Evolutionary conservation across 2,329 filamentous ascomycete species (phyloP).

Genomic region (Metarhizium robertsii): DNA sequence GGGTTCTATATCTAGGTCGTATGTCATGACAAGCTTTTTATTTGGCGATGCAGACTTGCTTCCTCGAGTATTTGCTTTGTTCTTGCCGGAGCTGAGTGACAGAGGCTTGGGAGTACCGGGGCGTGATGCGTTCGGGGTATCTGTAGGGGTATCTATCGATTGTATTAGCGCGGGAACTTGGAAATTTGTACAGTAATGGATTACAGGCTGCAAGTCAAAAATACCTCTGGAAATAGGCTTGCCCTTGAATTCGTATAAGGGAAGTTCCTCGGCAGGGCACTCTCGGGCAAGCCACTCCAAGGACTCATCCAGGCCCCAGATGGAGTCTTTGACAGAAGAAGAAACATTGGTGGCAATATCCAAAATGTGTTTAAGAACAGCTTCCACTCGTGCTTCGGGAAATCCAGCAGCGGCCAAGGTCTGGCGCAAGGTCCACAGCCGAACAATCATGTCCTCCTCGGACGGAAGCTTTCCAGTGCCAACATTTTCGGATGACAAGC

Average conservation of each 20-base stretch:
- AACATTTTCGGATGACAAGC: slow-evolving; percentile 34
- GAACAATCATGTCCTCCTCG: slow-evolving; percentile 71
- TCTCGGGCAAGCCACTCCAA: slow-evolving; percentile 85
- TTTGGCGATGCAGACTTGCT: slow-evolving; percentile 11
- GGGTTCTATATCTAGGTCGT: slow-evolving; percentile 63
- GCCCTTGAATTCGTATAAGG: slow-evolving; percentile 50
- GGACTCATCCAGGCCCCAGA: slow-evolving; percentile 82
- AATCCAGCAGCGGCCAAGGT: slow-evolving; percentile 64
- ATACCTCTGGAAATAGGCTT: slow-evolving; percentile 29
- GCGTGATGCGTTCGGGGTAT: slow-evolving; percentile 41
- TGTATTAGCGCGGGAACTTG: slow-evolving; percentile 4
- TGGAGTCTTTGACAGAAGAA: slow-evolving; percentile 48
- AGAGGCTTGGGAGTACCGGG: slow-evolving; percentile 36
- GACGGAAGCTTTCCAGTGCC: slow-evolving; percentile 43
- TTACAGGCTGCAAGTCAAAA: background rate
- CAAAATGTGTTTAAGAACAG: slow-evolving; percentile 57
- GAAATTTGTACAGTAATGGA: background rate
- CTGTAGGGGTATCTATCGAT: slow-evolving; percentile 36
- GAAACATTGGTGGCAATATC: slow-evolving; percentile 56
- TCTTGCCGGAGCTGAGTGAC: slow-evolving; percentile 15
- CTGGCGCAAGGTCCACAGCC: slow-evolving; percentile 77
- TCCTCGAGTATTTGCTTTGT: slow-evolving; percentile 22
- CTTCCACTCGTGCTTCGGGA: slow-evolving; percentile 49
- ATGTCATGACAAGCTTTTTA: slow-evolving; percentile 39
- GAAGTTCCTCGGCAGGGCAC: slow-evolving; percentile 58